Percentiles rank a stretch among this genome's conserved stretches.
Conservation (phyloP, 1,284 basidiomycete genomes). For the Paramarasmius palmivorus region DNA sequence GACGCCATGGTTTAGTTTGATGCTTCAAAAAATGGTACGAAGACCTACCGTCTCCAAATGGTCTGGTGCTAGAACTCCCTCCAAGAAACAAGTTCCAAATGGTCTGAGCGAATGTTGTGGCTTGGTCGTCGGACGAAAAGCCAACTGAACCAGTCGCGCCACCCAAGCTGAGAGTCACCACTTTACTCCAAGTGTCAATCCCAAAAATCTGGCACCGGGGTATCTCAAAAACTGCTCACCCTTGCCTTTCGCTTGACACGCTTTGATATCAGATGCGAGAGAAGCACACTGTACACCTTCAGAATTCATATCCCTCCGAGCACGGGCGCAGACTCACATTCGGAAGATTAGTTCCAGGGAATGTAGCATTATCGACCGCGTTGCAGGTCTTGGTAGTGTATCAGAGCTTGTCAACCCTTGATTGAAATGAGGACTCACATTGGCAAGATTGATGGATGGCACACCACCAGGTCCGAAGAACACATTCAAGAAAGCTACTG, state of each 20-base stretch:
- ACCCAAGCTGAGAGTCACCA: slow-evolving; percentile 41
- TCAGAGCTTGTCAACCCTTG: background rate
- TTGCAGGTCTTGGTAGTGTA: slow-evolving; percentile 51
- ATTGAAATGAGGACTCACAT: slow-evolving; percentile 34
- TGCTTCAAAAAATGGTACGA: slow-evolving; percentile 49
- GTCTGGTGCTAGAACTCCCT: slow-evolving; percentile 37
- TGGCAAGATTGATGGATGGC: slow-evolving; percentile 64
- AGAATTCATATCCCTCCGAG: background rate
- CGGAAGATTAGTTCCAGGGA: slow-evolving; percentile 56
- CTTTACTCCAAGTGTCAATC: too few species aligned
- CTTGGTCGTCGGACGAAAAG: slow-evolving; percentile 55
- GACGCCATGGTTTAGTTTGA: slow-evolving; percentile 46
- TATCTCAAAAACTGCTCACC: too few species aligned
- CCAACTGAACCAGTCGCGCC: slow-evolving; percentile 55
- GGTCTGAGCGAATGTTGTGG: slow-evolving; percentile 52
- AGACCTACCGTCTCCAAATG: slow-evolving; percentile 35
- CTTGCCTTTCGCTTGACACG: slow-evolving; percentile 63
- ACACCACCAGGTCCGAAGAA: slow-evolving; percentile 61
- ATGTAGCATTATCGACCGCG: slow-evolving; percentile 51
- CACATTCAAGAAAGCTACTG: slow-evolving; percentile 60
- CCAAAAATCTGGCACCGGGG: too few species aligned
- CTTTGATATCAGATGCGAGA: slow-evolving; percentile 53
- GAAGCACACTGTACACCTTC: slow-evolving; percentile 37
- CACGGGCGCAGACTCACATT: slow-evolving; percentile 33
- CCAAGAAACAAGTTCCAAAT: slow-evolving; percentile 67